These are phyloP conservation scores for Euclidium syriacum DNA, from an alignment of 345 rosid genomes.

Conservation along the genomic window DNA sequence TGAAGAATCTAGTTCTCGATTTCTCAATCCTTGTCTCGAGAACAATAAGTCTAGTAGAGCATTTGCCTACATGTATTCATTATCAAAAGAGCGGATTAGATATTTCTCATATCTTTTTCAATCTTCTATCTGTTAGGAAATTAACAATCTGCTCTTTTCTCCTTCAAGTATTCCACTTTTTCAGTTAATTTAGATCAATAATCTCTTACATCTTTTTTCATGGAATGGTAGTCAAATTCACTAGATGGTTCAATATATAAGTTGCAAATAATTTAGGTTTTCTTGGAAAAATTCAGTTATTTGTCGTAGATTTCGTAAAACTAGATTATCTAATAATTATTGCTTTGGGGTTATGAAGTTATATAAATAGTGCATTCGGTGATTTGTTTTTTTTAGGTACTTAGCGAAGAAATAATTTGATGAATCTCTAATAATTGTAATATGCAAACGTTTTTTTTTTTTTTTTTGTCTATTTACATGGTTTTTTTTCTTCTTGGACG, in stretches of 20 bases:
- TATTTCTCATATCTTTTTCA: slow-evolving; percentile 6
- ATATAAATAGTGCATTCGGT: too few relatives aligned
- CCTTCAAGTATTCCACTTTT: slow-evolving; percentile 9
- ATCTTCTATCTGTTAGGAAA: background rate
- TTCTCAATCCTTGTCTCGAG: background rate
- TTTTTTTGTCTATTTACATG: background rate
- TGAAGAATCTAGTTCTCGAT: slow-evolving; percentile 7
- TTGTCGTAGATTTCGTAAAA: too few relatives aligned
- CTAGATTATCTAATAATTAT: too few relatives aligned
- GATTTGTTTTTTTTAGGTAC: too few relatives aligned
- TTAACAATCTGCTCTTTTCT: slow-evolving; percentile 3
- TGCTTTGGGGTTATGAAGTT: too few relatives aligned
- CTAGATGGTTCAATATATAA: background rate
- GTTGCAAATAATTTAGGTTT: background rate
- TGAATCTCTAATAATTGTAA: too few relatives aligned
- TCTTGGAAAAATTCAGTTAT: too few relatives aligned
- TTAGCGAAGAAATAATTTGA: too few relatives aligned
- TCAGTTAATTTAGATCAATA: background rate
- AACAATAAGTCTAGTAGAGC: background rate
- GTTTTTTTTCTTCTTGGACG: background rate
- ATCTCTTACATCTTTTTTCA: background rate
- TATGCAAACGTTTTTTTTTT: background rate
- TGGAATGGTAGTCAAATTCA: background rate
- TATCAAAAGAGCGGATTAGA: background rate
- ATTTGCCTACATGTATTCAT: background rate